Percentiles rank a stretch among this genome's conserved stretches.
Evolutionary conservation across 2,329 filamentous ascomycete genomes (phyloP).

Genomic region (Byssothecium circinans): DNA sequence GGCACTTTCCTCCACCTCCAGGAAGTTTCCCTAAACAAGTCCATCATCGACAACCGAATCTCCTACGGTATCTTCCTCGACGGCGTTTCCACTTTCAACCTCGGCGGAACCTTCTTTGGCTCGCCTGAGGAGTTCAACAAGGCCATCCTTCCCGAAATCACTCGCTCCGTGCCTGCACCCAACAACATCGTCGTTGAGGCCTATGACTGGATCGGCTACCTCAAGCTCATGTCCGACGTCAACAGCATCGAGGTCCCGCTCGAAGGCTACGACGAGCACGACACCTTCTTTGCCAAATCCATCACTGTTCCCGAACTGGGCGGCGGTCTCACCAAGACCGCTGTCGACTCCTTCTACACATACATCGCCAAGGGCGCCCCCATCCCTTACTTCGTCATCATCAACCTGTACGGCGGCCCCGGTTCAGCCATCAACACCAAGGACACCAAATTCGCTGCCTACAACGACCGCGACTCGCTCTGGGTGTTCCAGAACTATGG

Average conservation of each 20-base stretch:
- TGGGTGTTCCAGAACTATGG: conserved; percentile 46
- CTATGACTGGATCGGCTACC: conserved; percentile 42
- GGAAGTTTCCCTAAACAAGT: conserved; percentile 43
- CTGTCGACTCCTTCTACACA: conserved; percentile 34
- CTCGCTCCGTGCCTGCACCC: conserved; percentile 39
- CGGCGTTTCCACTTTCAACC: conserved; percentile 32
- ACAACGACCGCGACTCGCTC: conserved; percentile 40
- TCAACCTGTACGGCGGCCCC: conserved; percentile 45
- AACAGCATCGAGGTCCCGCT: conserved; percentile 29
- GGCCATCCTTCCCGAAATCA: conserved; percentile 43
- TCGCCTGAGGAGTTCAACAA: conserved; percentile 40
- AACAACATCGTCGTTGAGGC: conserved; percentile 23
- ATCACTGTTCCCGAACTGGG: conserved; percentile 43
- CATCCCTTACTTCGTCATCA: conserved; percentile 39
- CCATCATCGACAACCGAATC: conserved; percentile 46
- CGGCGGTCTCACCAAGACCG: conserved; percentile 32
- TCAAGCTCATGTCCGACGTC: conserved; percentile 46
- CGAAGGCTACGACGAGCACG: conserved; percentile 42
- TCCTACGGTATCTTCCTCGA: conserved; percentile 49
- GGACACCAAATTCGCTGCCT: conserved; percentile 37
- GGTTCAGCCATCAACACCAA: conserved; percentile 41
- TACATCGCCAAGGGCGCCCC: conserved; percentile 31
- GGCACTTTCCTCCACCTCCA: conserved; percentile 47
- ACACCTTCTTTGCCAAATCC: conserved; percentile 47
- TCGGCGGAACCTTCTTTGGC: conserved; percentile 48